These are phyloP conservation scores for Penicillium sclerotiorum DNA, from an alignment of 2,329 filamentous ascomycete genomes.

Conservation along the genomic window DNA sequence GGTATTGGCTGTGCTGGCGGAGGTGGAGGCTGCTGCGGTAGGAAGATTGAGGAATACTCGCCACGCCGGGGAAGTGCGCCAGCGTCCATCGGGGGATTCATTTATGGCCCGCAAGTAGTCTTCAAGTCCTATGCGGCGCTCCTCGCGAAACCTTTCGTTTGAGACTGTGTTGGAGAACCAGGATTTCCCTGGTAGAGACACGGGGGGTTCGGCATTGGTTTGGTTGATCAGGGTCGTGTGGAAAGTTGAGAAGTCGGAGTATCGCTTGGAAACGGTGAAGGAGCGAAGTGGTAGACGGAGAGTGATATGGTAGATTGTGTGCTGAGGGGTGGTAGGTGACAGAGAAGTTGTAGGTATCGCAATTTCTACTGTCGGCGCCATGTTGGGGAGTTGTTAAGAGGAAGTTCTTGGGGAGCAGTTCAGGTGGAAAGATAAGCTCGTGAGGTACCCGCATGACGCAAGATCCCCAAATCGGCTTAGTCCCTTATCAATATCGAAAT, in stretches of 20 bases:
- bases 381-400: constrained; percentile 20
- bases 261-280: constrained; percentile 63
- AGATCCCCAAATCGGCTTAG: constrained; percentile 15
- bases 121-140: constrained; percentile 59
- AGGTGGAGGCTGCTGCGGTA: constrained; percentile 38
- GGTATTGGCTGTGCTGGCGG: constrained; percentile 29
- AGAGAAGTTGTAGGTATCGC: constrained; percentile 53
- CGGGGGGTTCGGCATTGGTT: constrained; percentile 55
- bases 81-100: constrained; percentile 56
- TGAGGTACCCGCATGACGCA: constrained; percentile 20
- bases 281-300: constrained; percentile 64
- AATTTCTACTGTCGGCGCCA: constrained; percentile 50
- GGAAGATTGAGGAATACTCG: constrained; percentile 62
- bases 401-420: background rate
- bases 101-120: constrained; percentile 63
- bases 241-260: constrained; percentile 64
- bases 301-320: constrained; percentile 64
- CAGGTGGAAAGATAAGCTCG: constrained; percentile 6
- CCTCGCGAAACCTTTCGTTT: constrained; percentile 60
- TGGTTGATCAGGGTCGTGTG: constrained; percentile 55
- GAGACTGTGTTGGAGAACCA: constrained; percentile 62
- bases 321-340: constrained; percentile 54
- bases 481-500: no score
- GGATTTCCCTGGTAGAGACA: constrained; percentile 59
- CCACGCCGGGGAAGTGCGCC: constrained; percentile 61